Evolutionary conservation across 148 eudicot species (phyloP).

Genomic region (Agrostemma githago): DNA sequence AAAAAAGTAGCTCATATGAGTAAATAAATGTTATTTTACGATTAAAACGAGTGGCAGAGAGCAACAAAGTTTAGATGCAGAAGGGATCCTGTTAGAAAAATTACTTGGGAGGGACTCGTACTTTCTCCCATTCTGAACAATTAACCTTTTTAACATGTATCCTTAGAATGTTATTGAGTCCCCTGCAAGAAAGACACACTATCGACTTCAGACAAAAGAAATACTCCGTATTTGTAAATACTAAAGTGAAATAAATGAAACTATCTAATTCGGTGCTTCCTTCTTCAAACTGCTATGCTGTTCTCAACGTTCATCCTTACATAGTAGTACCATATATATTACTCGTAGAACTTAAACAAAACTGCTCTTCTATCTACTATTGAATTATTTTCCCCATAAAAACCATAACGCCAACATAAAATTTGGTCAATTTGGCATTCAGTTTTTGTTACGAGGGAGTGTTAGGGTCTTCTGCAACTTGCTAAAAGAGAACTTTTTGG

Average conservation of each 20-base stretch:
- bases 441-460: no score
- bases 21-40: not conserved
- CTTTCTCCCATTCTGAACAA: conserved; percentile 71
- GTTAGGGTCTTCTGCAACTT: no score
- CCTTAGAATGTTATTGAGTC: conserved; percentile 74
- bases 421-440: no score
- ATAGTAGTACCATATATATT: not conserved
- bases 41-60: not conserved
- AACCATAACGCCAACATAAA: no score
- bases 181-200: conserved; percentile 44
- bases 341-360: no score
- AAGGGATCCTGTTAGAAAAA: conserved; percentile 1
- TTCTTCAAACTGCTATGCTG: not conserved
- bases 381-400: no score
- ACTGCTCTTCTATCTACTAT: no score
- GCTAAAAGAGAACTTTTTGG: no score
- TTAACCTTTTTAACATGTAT: conserved; percentile 57
- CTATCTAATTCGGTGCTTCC: not conserved
- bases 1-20: conserved; percentile 8
- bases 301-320: not conserved
- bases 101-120: conserved; percentile 79
- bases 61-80: not conserved
- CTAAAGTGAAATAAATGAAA: no score
- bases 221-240: not conserved
- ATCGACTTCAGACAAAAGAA: not conserved